Base-by-base conservation (phyloP, 257 asterid genomes). In the Scutellaria baicalensis region DNA sequence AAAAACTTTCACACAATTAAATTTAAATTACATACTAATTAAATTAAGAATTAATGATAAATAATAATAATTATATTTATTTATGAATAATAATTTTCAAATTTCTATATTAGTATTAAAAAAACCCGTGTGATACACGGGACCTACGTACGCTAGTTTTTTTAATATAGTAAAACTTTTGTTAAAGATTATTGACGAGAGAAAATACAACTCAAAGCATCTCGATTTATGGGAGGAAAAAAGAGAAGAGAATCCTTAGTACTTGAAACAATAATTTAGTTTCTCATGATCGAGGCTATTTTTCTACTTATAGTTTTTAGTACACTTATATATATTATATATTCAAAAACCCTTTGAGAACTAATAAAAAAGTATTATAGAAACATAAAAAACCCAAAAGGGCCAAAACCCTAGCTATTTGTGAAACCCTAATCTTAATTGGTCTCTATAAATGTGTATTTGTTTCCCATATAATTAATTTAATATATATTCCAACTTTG, bases 391-490 rank as follows among this genome's bases (percentile, higher is more conserved):
- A n/a, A 23, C 44, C 18, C 18, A 20, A 35, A 33, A 2, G 31
- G 18, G 45, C 12, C 55, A 6, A 66, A 54, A 57, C 54, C 51
- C 36, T 64, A 54, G 72, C 58, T 38, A 6, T 27, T 27, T 31
- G 9, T 17, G 40, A 79, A 74, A 74, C 82, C 75, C 83, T 72
- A 78, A 61, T 81, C 59, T 40, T 40, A 27, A 27, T 27, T 27
- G 33, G 33, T 3, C 33, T 5, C 33, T 27, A 27, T 27, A 27
- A 27, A 27, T 1, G 33, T 27, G 33, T 27, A 27, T 27, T 27
- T 27, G 33, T 27, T 27, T 27, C 33, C 4, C 33, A 27, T 27
- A 27, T 27, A 27, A 27, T 27, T 27, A 27, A 27, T 0, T 27
- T 27, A 27, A 27, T 27, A 27, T 27, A 3, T 27, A 27, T 27